Evolutionary conservation across 768 basidiomycete genomes (phyloP), one percentile per base, ranked within the genome.

Genomic region (Clitopilus passeckerianus): DNA sequence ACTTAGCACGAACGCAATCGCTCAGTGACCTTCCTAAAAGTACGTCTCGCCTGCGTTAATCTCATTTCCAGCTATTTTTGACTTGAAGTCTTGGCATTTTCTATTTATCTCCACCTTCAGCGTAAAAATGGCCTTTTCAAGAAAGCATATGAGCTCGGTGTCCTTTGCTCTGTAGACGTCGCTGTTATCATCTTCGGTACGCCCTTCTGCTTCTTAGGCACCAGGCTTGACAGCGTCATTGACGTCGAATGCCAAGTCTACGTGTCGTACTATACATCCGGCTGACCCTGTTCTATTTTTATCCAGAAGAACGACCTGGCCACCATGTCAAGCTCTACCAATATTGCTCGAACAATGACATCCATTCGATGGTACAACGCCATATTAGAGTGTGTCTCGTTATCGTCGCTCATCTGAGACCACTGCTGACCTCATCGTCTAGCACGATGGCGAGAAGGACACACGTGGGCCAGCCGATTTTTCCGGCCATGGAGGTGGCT

Each of bases 111-210:
- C 57, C 57, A 52, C 66, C 61, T 64, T 50, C 75, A 93, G 91
- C 85, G 91, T 66, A 92, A 93, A 79, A 91, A 91, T 60, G 91
- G 91, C 5, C 85, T 93, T 63, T 93, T 93, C 86, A 92, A 93
- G 74, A 93, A 93, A 68, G 91, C 91, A 0, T 92, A 92, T 68
- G 91, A 93, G 74, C 87, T 93, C 61, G 91, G 90, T n/a, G 91
- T 93, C 2, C 83, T 93, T 43, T 93, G 91, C 70, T 91, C 89
- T 14, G 91, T 93, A 65, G 91, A 93, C 66, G 90, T 93, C 43
- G 89, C 90, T 5, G 90, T 93, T 70, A 89, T 93, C 71, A 90
- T 93, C 70, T 92, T 93, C 63, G 91, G 73, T 74, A 56, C 23
- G 66, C 63, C 57, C 54, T 54, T 57, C 30, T 56, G 27, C 57